Conservation (phyloP, 2,329 filamentous ascomycete species). For the Chaetomium sp. region DNA sequence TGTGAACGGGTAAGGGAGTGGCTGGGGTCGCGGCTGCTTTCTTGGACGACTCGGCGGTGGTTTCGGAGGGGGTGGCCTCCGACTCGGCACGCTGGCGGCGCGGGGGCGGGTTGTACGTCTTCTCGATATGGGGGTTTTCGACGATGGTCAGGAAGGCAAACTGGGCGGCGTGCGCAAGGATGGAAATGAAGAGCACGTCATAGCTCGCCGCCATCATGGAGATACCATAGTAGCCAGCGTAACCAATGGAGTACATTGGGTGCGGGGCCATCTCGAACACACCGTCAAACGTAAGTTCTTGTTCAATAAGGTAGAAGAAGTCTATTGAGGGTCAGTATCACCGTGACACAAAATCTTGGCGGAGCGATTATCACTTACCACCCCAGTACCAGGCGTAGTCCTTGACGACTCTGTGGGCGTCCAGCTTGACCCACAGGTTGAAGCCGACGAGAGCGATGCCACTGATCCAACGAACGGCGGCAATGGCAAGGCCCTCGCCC, state of each 20-base stretch:
- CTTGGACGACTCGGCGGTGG: conserved; percentile 14
- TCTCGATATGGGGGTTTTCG: conserved; percentile 97
- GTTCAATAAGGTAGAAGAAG: conserved; percentile 98
- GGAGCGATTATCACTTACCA: conserved; percentile 29
- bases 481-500: conserved; percentile 70
- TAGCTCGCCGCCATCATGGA: conserved; percentile 98
- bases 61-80: conserved; percentile 31
- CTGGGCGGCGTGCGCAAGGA: conserved; percentile 90
- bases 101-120: conserved; percentile 90
- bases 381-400: conserved; percentile 99
- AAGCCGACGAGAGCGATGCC: conserved; percentile 83
- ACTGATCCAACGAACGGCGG: conserved; percentile 72
- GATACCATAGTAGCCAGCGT: conserved; percentile 97
- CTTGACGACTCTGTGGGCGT: conserved; percentile 96
- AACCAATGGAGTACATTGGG: conserved; percentile 98
- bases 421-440: conserved; percentile 98
- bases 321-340: conserved; percentile 51
- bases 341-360: too few species aligned
- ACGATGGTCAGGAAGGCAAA: conserved; percentile 89
- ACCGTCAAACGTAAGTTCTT: conserved; percentile 95
- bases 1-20: conserved; percentile 72
- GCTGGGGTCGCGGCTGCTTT: conserved; percentile 24
- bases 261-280: conserved; percentile 99
- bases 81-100: conserved; percentile 60
- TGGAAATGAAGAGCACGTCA: conserved; percentile 94